phyloP scores from a whole-genome alignment of 768 basidiomycete genomes.

The Mycena pura region DNA sequence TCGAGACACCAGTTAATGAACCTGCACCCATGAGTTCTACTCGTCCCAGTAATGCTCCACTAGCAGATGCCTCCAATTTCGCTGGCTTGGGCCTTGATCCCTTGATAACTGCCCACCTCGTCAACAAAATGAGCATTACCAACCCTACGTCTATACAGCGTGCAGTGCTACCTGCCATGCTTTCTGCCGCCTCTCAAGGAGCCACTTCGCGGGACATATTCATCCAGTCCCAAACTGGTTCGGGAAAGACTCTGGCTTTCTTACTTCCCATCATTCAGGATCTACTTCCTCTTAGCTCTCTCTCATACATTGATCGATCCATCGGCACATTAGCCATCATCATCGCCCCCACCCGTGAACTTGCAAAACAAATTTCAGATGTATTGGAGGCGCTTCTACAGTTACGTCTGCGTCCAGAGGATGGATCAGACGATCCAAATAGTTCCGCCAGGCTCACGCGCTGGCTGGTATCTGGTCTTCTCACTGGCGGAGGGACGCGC shows the following conservation, averaged over 20 bases:
- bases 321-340: slow-evolving; percentile 95
- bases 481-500: slow-evolving; percentile 93
- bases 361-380: slow-evolving; percentile 96
- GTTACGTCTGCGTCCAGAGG: slow-evolving; percentile 70
- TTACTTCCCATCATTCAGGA: slow-evolving; percentile 95
- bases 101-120: slow-evolving; percentile 78
- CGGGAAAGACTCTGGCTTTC: slow-evolving; percentile 94
- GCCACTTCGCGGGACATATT: slow-evolving; percentile 74
- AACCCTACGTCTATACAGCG: slow-evolving; percentile 93
- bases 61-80: slow-evolving; percentile 79
- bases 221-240: slow-evolving; percentile 96
- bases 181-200: slow-evolving; percentile 42
- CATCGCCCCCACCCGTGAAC: slow-evolving; percentile 93
- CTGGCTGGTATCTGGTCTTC: slow-evolving; percentile 92
- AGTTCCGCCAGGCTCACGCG: slow-evolving; percentile 67
- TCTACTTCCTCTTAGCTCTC: slow-evolving; percentile 84
- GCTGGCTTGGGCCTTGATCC: slow-evolving; percentile 83
- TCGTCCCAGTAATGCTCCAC: slow-evolving; percentile 84
- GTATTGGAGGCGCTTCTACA: slow-evolving; percentile 86
- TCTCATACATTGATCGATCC: slow-evolving; percentile 93
- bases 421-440: slow-evolving; percentile 56
- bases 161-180: slow-evolving; percentile 66
- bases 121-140: slow-evolving; percentile 78
- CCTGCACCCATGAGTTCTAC: slow-evolving; percentile 34
- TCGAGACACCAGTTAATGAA: slow-evolving; percentile 49